These are phyloP conservation scores for Digitaria exilis DNA, from an alignment of 202 grass and related monocot genomes.

Conservation along the genomic window DNA sequence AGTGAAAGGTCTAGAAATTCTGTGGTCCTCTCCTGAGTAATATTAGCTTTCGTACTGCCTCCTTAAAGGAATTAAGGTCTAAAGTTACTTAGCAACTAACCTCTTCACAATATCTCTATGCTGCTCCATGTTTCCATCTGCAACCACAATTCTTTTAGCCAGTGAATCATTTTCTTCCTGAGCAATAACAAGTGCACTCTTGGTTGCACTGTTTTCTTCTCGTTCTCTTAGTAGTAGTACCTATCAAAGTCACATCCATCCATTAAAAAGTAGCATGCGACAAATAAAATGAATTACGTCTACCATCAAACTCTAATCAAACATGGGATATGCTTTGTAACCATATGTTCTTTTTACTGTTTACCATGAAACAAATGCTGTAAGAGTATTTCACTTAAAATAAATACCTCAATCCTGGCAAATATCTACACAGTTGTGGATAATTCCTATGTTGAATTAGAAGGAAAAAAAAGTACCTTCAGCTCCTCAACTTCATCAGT, in stretches of 20 bases:
- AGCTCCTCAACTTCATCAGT: constrained; percentile 50
- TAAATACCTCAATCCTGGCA: constrained; percentile 1
- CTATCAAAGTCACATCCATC: constrained; percentile 29
- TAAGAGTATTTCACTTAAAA: not conserved
- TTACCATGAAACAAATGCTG: constrained; percentile 4
- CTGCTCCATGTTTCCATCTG: no score
- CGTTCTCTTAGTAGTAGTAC: constrained; percentile 44
- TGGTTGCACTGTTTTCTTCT: constrained; percentile 63
- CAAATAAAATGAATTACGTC: constrained; percentile 16
- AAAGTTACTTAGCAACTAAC: constrained; percentile 41
- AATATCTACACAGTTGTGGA: not conserved
- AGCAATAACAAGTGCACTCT: constrained; percentile 42
- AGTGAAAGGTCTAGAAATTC: not conserved
- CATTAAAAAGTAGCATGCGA: constrained; percentile 26
- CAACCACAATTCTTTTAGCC: constrained; percentile 47
- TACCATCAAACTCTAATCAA: constrained; percentile 7
- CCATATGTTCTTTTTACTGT: not conserved
- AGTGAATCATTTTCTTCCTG: constrained; percentile 58
- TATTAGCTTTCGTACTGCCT: not conserved
- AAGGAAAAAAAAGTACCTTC: constrained; percentile 57
- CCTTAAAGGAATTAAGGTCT: constrained; percentile 4
- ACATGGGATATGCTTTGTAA: not conserved
- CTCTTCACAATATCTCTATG: constrained; percentile 63
- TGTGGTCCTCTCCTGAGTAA: not conserved
- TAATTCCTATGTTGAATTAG: not conserved